Conservation (phyloP, 257 asterid genomes). For the Solanum clarkiae region DNA sequence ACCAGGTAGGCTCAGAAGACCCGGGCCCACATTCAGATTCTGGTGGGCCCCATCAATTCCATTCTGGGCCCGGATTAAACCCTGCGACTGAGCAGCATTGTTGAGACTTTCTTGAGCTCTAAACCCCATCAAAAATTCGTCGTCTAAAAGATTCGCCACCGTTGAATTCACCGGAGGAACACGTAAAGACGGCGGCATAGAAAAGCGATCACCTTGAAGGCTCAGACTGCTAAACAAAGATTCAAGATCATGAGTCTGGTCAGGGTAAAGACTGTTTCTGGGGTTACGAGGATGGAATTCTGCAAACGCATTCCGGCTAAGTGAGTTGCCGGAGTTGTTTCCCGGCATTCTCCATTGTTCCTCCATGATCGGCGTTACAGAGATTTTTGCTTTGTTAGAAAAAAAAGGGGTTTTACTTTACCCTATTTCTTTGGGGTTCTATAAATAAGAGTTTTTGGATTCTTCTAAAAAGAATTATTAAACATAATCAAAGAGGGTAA, state of each 20-base stretch:
- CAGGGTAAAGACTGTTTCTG: background rate
- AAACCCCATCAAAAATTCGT: background rate
- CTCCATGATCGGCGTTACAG: conserved; percentile 15
- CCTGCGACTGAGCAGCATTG: background rate
- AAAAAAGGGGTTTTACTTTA: background rate
- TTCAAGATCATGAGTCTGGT: conserved; percentile 12
- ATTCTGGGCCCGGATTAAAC: conserved; percentile 5
- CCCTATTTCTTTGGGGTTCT: background rate
- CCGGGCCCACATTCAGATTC: conserved; percentile 36
- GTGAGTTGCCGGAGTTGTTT: background rate
- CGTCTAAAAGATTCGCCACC: background rate
- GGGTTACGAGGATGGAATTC: background rate
- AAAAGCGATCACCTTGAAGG: background rate
- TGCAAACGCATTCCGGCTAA: background rate
- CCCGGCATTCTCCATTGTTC: background rate
- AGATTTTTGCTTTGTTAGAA: background rate
- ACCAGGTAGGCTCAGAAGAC: background rate
- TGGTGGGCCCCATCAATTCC: conserved; percentile 29
- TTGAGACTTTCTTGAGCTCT: background rate
- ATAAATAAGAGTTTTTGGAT: background rate
- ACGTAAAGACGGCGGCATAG: conserved; percentile 8
- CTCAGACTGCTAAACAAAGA: conserved; percentile 5
- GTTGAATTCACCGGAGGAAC: background rate
- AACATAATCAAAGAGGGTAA: background rate
- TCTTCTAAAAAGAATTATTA: background rate